Base-by-base conservation (phyloP, 768 basidiomycete genomes). In the Amanita fuliginea region DNA sequence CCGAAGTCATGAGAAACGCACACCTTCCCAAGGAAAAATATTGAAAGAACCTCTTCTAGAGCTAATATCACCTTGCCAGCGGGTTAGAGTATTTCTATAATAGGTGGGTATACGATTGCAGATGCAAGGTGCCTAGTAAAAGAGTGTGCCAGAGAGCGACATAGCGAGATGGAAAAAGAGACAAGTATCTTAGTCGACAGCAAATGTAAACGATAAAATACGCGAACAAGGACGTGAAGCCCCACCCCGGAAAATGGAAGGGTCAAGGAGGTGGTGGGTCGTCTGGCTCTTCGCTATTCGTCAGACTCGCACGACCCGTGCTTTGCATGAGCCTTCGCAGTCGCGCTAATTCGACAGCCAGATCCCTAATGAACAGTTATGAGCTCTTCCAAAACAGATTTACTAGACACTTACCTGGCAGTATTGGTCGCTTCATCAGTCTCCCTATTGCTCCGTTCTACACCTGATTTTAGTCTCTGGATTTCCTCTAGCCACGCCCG, bases 261-360 rank as follows among this genome's bases (percentile, higher is more conserved):
- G n/a, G 35, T 45, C 51, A 51, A 39, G 44, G 43, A 34, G 42
- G 44, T 21, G 51, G 51, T 21, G 51, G 51, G 21, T 18, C 14
- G 21, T 33, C 36, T 3, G 44, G 41, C 16, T 45, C 42, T 16
- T 21, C 42, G 24, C 35, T 26, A 32, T 48, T 18, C 35, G 37
- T 13, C 24, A 9, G 30, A 22, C 11, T n/a, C 16, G 36, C n/a
- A 18, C 64, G 67, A 1, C 71, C 67, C 56, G 76, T 72, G 35
- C 67, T 65, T 58, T 77, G 83, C 79, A 90, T 88, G 35, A 90
- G 71, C 55, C 86, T 73, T 59, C 83, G 73, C 59, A 90, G 65
- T 51, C 84, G 72, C 43, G 77, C 74, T 40, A 89, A 68, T 60
- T 89, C 86, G 24, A 70, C 67, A 4, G 82, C 67, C 26, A 88